phyloP scores from a whole-genome alignment of 129 eudicot genomes.

The Chrysanthemum makinoi region DNA sequence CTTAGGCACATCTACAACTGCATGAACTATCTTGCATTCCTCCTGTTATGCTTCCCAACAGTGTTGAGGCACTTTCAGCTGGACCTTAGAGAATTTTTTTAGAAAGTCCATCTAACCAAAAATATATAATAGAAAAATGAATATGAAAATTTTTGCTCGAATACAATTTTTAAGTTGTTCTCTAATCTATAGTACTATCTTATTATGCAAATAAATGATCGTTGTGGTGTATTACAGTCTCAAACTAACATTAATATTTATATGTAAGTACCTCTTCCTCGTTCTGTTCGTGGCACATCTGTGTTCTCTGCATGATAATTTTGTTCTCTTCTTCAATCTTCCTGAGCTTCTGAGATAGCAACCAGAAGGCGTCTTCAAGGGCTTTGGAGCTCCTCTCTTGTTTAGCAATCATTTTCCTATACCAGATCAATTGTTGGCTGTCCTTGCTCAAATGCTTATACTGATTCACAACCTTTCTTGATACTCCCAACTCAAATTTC shows the following conservation, averaged over 20 bases:
- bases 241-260: too few species aligned
- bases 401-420: constrained; percentile 54
- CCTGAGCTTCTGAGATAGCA: constrained; percentile 47
- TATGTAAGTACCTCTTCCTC: too few species aligned
- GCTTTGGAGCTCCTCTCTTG: too few species aligned
- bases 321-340: constrained; percentile 50
- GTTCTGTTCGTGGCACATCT: constrained; percentile 53
- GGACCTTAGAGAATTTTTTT: too few species aligned
- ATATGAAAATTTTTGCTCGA: too few species aligned
- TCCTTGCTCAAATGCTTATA: constrained; percentile 75
- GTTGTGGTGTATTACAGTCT: too few species aligned
- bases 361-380: constrained; percentile 48
- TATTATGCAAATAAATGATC: too few species aligned
- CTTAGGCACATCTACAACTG: constrained; percentile 23
- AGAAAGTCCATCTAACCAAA: too few species aligned
- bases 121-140: too few species aligned
- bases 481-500: constrained; percentile 57
- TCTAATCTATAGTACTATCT: too few species aligned
- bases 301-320: constrained; percentile 54
- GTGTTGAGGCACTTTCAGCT: constrained; percentile 42
- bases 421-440: constrained; percentile 55
- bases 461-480: constrained; percentile 57
- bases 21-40: constrained; percentile 35
- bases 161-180: too few species aligned
- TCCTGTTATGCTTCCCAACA: constrained; percentile 49